Conservation (phyloP, 75 land plant genomes). For the Picea glauca region DNA sequence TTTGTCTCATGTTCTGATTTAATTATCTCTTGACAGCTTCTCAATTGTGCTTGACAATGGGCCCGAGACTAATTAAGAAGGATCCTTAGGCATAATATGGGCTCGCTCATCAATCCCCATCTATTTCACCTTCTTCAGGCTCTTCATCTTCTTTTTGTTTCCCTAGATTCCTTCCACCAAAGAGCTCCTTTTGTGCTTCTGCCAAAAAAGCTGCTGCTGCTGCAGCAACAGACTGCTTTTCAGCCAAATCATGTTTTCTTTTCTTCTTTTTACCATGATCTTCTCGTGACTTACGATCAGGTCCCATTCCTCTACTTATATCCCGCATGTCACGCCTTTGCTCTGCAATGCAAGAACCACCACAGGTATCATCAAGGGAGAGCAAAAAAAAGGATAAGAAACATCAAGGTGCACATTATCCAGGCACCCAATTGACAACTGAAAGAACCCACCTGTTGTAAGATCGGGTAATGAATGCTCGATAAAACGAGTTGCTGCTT, state of each 20-base stretch:
- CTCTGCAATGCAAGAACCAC: constrained; percentile 24
- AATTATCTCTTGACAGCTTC: too few relatives aligned
- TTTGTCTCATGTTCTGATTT: too few relatives aligned
- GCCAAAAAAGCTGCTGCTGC: constrained; percentile 86
- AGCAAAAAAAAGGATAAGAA: too few relatives aligned
- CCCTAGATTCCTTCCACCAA: constrained; percentile 21
- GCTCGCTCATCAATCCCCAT: too few relatives aligned
- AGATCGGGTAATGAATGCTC: constrained; percentile 85
- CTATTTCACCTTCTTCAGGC: too few relatives aligned
- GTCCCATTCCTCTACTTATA: constrained; percentile 33
- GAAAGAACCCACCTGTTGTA: constrained; percentile 43
- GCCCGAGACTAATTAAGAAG: too few relatives aligned
- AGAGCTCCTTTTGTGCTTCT: constrained; percentile 68
- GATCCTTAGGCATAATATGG: too few relatives aligned
- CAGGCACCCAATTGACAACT: neutral
- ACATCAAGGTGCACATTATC: too few relatives aligned
- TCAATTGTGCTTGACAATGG: too few relatives aligned
- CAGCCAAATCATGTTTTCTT: constrained; percentile 38
- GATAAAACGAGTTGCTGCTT: constrained; percentile 85
- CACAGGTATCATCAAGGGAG: too few relatives aligned
- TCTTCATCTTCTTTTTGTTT: neutral
- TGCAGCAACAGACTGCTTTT: constrained; percentile 39
- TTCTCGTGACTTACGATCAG: constrained; percentile 17
- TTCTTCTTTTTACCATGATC: constrained; percentile 28
- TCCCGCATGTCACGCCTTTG: constrained; percentile 62